Evolutionary conservation across 2,329 filamentous ascomycete species (phyloP).

Genomic region (Thielaviopsis punctulata): DNA sequence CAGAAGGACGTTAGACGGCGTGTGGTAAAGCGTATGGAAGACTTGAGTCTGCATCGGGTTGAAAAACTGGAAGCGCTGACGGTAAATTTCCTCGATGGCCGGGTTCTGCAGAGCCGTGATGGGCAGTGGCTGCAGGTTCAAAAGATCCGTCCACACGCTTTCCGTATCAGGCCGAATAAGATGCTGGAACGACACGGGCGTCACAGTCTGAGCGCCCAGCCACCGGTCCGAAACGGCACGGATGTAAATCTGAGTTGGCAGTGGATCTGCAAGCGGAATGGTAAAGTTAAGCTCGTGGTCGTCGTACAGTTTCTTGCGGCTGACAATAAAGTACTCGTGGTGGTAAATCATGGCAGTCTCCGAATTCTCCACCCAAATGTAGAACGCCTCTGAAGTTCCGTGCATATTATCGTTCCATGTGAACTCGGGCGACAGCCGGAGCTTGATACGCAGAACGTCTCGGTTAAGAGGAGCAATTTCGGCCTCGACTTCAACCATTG

Average conservation of each 20-base stretch:
- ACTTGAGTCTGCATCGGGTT: conserved; percentile 99
- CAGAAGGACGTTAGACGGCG: conserved; percentile 75
- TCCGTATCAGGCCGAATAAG: conserved; percentile 94
- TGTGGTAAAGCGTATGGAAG: conserved; percentile 92
- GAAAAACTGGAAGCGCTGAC: conserved; percentile 81
- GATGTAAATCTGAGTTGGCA: conserved; percentile 92
- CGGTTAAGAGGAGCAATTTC: conserved; percentile 92
- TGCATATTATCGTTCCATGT: conserved; percentile 88
- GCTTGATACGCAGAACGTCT: conserved; percentile 80
- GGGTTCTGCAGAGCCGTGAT: conserved; percentile 79
- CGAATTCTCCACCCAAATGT: conserved; percentile 98
- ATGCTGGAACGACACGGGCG: conserved; percentile 92
- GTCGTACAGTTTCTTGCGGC: conserved; percentile 74
- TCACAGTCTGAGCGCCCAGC: conserved; percentile 91
- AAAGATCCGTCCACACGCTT: conserved; percentile 85
- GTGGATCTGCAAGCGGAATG: conserved; percentile 80
- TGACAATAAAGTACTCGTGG: conserved; percentile 91
- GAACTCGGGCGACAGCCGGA: conserved; percentile 79
- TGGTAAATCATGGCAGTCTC: conserved; percentile 97
- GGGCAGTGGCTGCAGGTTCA: conserved; percentile 79
- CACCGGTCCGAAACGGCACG: conserved; percentile 87
- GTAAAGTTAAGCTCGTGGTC: conserved; percentile 98
- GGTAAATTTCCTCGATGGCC: conserved; percentile 73
- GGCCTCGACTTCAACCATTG: conserved; percentile 74
- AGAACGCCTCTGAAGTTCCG: conserved; percentile 89